phyloP scores from a whole-genome alignment of 305 asterid genomes.

The Fraxinus paxiana region DNA sequence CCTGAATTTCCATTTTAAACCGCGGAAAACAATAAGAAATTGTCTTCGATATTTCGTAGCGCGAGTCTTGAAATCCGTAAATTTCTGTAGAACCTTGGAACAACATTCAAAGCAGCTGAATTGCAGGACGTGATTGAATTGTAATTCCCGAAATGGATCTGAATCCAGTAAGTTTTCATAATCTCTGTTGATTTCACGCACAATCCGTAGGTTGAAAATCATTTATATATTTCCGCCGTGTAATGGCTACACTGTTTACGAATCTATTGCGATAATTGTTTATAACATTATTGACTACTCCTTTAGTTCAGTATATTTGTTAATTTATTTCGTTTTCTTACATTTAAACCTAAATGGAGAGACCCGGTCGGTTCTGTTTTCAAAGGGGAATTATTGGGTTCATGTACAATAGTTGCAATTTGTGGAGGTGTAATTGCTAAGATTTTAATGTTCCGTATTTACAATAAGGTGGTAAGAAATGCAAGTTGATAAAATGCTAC shows the following conservation, averaged over 20 bases:
- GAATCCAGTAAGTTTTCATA: slow-evolving; percentile 32
- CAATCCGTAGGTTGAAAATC: not conserved
- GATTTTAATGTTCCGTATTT: not conserved
- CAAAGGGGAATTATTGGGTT: not conserved
- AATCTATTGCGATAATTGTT: not conserved
- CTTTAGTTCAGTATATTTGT: not conserved
- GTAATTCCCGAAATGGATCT: slow-evolving; percentile 33
- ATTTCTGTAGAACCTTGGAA: slow-evolving; percentile 4
- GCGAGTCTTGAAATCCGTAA: not conserved
- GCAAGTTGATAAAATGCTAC: not conserved
- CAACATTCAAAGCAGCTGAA: slow-evolving; percentile 2
- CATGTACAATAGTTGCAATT: no score
- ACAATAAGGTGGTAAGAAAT: not conserved
- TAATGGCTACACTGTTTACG: not conserved
- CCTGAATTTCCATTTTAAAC: not conserved
- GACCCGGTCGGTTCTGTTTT: not conserved
- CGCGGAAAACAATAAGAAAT: not conserved
- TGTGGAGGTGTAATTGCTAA: not conserved
- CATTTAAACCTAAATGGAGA: not conserved
- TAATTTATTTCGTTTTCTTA: not conserved
- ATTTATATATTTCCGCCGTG: not conserved
- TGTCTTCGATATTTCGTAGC: not conserved
- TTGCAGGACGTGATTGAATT: slow-evolving; percentile 23
- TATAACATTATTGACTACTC: not conserved
- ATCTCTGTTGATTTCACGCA: not conserved